phyloP scores from a whole-genome alignment of 176 grass and related monocot genomes.

The Triticum turgidum region DNA sequence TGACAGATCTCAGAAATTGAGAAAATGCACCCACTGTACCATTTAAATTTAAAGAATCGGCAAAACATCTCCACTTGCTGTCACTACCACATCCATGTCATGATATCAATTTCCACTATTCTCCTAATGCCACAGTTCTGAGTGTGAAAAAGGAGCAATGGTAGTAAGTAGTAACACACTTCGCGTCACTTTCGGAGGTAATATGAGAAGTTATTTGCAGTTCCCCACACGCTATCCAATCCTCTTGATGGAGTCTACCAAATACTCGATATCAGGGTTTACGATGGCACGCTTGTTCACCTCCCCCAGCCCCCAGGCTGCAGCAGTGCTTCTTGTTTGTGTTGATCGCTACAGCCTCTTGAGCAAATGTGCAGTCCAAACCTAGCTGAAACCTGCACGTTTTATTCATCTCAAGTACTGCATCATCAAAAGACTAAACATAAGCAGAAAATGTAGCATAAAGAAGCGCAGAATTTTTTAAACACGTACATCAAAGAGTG shows the following conservation, averaged over 20 bases:
- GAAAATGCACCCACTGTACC: neutral
- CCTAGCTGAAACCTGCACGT: constrained; percentile 59
- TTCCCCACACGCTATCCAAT: neutral
- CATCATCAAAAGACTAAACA: neutral
- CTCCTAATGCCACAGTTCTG: neutral
- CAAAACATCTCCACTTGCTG: neutral
- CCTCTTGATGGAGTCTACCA: constrained; percentile 41
- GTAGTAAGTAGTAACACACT: neutral
- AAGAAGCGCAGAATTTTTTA: neutral
- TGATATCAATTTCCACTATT: neutral
- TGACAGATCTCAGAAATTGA: too few species aligned
- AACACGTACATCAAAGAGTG: constrained; percentile 61
- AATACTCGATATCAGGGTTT: constrained; percentile 51
- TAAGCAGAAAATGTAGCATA: neutral
- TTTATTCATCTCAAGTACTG: neutral
- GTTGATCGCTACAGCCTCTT: constrained; percentile 55
- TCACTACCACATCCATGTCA: neutral
- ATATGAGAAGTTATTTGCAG: neutral
- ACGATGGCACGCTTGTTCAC: constrained; percentile 42
- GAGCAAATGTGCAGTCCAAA: constrained; percentile 47
- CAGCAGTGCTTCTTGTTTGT: constrained; percentile 67
- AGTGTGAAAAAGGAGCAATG: neutral
- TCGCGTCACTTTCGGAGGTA: neutral
- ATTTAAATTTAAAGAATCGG: neutral
- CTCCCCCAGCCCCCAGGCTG: constrained; percentile 58